Percentiles rank a stretch among this genome's conserved stretches.
phyloP scores from a whole-genome alignment of 352 stramenopile genomes.

The Pelagophyceae sp. region DNA sequence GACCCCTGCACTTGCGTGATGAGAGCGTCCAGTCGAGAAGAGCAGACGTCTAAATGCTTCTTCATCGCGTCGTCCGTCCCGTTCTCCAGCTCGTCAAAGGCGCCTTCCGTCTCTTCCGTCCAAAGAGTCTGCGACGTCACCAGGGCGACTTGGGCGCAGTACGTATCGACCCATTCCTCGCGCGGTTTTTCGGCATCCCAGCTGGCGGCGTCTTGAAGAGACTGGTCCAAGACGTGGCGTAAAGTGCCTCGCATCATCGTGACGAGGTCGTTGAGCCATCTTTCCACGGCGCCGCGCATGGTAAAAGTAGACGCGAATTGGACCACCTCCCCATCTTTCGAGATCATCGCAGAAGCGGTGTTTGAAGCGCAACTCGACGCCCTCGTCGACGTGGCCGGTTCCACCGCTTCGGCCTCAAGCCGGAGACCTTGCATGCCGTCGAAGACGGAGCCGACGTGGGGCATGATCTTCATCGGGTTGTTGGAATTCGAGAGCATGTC shows the following conservation, averaged over 20 bases:
- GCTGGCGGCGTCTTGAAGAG: constrained; percentile 60
- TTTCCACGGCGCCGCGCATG: constrained; percentile 69
- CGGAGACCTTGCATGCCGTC: constrained; percentile 58
- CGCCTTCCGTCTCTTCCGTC: constrained; percentile 76
- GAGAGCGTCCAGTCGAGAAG: constrained; percentile 64
- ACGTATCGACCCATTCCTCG: constrained; percentile 49
- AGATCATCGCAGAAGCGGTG: constrained; percentile 64
- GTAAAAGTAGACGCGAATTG: constrained; percentile 48
- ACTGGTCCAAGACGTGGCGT: constrained; percentile 55
- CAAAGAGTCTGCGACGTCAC: constrained; percentile 75
- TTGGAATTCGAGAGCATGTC: constrained; percentile 81
- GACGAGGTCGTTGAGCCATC: constrained; percentile 79
- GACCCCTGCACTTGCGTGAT: constrained; percentile 75
- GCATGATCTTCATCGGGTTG: constrained; percentile 62
- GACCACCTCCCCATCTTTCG: constrained; percentile 77
- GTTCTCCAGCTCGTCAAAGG: constrained; percentile 76
- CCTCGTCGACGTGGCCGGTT: not conserved
- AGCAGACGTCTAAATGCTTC: constrained; percentile 73
- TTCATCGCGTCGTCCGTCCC: constrained; percentile 77
- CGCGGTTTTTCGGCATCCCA: constrained; percentile 70
- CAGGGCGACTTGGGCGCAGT: constrained; percentile 65
- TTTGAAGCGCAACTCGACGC: constrained; percentile 17
- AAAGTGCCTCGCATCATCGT: constrained; percentile 75
- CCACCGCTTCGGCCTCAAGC: constrained; percentile 25
- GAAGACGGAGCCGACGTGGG: constrained; percentile 77